phyloP scores from a whole-genome alignment of 1,284 basidiomycete genomes.

The Pseudozyma hubeiensis region DNA sequence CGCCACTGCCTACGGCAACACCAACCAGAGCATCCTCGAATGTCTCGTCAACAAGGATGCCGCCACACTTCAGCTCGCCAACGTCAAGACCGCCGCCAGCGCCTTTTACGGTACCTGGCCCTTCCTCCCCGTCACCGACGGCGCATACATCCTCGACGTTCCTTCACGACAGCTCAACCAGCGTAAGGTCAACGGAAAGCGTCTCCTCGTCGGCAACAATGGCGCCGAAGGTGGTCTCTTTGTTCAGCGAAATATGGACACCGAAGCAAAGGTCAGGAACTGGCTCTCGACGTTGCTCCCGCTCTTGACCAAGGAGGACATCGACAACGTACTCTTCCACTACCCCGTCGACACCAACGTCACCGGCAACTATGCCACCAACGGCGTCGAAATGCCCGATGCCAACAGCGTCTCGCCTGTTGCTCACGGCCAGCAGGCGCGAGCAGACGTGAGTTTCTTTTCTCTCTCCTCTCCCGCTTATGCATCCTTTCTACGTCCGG shows the following conservation, averaged over 20 bases:
- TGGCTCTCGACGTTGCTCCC: constrained; percentile 28
- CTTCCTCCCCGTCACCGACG: constrained; percentile 41
- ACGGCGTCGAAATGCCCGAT: constrained; percentile 22
- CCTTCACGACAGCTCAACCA: constrained; percentile 19
- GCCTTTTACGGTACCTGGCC: constrained; percentile 26
- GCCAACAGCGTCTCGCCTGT: constrained; percentile 29
- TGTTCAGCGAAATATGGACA: constrained; percentile 18
- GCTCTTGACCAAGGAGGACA: constrained; percentile 15
- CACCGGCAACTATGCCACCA: constrained; percentile 24
- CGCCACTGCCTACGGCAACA: constrained; percentile 22
- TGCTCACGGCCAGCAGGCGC: constrained; percentile 26
- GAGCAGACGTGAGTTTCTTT: constrained; percentile 31
- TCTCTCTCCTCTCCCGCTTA: no score
- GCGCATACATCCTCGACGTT: constrained; percentile 12
- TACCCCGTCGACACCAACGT: constrained; percentile 26
- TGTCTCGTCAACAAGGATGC: constrained; percentile 26
- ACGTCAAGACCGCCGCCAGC: constrained; percentile 25
- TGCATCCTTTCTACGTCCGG: not conserved
- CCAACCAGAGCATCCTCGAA: constrained; percentile 19
- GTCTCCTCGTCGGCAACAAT: constrained; percentile 36
- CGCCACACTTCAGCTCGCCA: constrained; percentile 22
- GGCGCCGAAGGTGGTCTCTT: constrained; percentile 30
- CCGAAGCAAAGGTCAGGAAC: constrained; percentile 12
- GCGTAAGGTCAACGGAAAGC: constrained; percentile 25
- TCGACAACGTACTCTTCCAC: constrained; percentile 18